A percentile compares a stretch with the other conserved stretches of the same genome.
Conservation (phyloP, 495 filamentous ascomycete species). For the Aspergillus bertholletiae region DNA sequence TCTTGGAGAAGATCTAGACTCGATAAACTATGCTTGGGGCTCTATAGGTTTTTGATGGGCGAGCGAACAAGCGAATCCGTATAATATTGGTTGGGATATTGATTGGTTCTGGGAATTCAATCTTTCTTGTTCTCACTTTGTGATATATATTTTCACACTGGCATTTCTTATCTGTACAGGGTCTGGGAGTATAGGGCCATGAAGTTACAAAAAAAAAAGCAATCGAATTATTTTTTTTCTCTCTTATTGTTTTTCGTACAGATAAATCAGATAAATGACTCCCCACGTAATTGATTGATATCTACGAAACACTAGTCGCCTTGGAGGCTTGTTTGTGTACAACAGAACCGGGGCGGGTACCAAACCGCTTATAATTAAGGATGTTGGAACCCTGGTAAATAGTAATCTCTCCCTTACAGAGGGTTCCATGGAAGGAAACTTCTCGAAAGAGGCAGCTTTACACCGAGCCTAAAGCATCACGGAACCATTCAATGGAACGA, state of each 20-base stretch:
- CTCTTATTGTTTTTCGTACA: no score
- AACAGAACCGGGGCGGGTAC: no score
- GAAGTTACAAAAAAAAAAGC: slow-evolving; percentile 15
- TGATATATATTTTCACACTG: slow-evolving; percentile 2
- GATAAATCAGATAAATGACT: no score
- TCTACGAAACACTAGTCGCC: neutral
- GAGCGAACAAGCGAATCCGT: neutral
- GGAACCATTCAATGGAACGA: no score
- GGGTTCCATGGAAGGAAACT: no score
- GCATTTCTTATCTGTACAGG: slow-evolving; percentile 13
- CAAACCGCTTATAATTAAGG: no score
- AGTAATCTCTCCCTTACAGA: no score
- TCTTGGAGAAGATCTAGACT: slow-evolving; percentile 39
- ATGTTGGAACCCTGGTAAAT: no score
- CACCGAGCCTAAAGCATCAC: no score
- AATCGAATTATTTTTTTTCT: slow-evolving; percentile 11
- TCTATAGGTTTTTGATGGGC: neutral
- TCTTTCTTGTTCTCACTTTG: neutral
- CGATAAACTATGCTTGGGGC: neutral
- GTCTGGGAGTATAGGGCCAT: slow-evolving; percentile 9
- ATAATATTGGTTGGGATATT: slow-evolving; percentile 9
- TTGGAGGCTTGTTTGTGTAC: no score
- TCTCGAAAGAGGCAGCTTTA: no score
- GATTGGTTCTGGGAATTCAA: neutral
- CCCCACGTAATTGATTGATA: no score